phyloP scores from a whole-genome alignment of 257 asterid genomes.

The Dorcoceras hygrometricum region DNA sequence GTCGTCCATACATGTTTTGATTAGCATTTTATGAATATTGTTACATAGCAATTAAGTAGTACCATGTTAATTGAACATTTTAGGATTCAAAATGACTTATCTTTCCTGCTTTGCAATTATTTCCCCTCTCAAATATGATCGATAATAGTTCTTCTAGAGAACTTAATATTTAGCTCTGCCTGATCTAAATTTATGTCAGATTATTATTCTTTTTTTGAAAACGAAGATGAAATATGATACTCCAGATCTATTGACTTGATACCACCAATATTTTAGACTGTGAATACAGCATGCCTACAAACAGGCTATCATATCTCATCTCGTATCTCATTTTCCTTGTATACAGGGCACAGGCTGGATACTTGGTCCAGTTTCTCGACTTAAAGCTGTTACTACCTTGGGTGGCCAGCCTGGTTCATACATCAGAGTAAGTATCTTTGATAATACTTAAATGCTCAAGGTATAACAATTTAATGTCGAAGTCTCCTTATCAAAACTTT shows the following conservation, averaged over 20 bases:
- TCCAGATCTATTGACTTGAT: background rate
- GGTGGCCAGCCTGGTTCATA: conserved; percentile 33
- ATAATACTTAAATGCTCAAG: conserved; percentile 26
- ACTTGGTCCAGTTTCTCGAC: conserved; percentile 38
- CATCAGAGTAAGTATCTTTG: conserved; percentile 28
- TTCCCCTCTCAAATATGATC: background rate
- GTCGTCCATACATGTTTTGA: background rate
- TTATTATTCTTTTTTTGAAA: background rate
- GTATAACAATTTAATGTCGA: background rate
- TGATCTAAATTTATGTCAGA: background rate
- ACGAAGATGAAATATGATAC: background rate
- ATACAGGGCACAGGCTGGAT: conserved; percentile 40
- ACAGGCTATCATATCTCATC: background rate
- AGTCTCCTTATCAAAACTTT: background rate
- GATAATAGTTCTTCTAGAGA: background rate
- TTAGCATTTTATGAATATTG: conserved; percentile 1
- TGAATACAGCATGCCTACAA: background rate
- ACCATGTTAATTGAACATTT: background rate
- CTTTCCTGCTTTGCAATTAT: background rate
- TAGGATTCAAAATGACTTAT: background rate
- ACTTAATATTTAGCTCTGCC: background rate
- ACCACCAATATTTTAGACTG: background rate
- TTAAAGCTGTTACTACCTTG: conserved; percentile 33
- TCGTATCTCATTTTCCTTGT: background rate
- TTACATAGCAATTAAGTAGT: background rate